Conservation (phyloP, 225 moss, liverwort and hornwort genomes). For the Climacium dendroides region DNA sequence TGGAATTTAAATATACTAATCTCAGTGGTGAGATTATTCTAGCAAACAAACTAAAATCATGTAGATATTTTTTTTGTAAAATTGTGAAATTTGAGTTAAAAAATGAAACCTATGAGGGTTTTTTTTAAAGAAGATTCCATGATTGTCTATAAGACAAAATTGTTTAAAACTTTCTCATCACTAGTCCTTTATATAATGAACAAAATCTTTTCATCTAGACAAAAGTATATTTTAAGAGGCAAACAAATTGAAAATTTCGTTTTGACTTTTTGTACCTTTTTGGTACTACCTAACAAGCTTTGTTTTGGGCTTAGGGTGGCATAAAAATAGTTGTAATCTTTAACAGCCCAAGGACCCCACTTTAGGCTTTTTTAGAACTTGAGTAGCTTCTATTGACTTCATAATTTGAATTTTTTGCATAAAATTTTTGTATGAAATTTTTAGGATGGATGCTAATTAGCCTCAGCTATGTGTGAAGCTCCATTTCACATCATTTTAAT, state of each 20-base stretch:
- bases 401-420: too few species aligned
- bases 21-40: neutral
- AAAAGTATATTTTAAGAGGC: neutral
- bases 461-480: too few species aligned
- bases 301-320: neutral
- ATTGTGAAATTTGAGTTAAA: neutral
- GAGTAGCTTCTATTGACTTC: too few species aligned
- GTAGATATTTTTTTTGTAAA: neutral
- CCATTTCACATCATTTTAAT: too few species aligned
- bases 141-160: rapidly evolving
- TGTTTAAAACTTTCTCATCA: neutral
- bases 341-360: too few species aligned
- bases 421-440: too few species aligned
- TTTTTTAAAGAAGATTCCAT: neutral
- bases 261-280: neutral
- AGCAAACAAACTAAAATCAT: neutral
- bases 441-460: too few species aligned
- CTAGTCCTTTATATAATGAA: neutral
- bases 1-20: neutral
- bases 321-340: neutral
- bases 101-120: rapidly evolving
- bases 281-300: neutral
- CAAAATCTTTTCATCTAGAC: neutral
- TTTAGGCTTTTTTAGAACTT: too few species aligned
- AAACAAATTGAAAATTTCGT: neutral